A percentile compares a stretch with the other conserved stretches of the same genome.
Evolutionary conservation across 495 filamentous ascomycete genomes (phyloP).

Genomic region (Glonium stellatum): DNA sequence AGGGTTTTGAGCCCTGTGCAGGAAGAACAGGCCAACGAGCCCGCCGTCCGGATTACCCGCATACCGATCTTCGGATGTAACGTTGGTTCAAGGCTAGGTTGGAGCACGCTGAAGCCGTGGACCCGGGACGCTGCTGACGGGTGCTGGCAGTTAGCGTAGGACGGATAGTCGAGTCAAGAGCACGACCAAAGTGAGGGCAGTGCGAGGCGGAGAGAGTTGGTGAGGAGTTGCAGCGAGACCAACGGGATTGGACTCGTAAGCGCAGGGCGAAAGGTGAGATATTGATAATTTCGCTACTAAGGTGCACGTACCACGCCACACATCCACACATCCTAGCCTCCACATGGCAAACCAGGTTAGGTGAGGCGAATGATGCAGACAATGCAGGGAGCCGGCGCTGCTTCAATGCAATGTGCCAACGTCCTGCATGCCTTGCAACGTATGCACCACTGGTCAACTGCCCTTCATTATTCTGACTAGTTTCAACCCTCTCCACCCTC

Average conservation of each 20-base stretch:
- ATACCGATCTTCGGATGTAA: not conserved
- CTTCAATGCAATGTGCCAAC: not conserved
- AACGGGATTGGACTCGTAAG: too few relatives aligned
- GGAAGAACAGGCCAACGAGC: not conserved
- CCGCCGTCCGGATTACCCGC: not conserved
- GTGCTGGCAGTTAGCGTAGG: not conserved
- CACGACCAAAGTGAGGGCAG: not conserved
- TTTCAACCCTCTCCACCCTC: slow-evolving; percentile 3
- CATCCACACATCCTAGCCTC: slow-evolving; percentile 10
- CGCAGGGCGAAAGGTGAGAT: not conserved
- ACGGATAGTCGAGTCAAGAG: not conserved
- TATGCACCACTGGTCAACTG: not conserved
- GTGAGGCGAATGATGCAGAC: not conserved
- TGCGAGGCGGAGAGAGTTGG: not conserved
- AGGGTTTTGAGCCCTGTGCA: not conserved
- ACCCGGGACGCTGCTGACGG: not conserved
- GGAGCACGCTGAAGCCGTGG: not conserved
- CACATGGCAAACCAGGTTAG: slow-evolving; percentile 24
- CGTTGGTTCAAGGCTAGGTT: not conserved
- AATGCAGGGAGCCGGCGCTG: not conserved
- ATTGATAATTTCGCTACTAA: slow-evolving; percentile 24
- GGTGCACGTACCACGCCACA: not conserved
- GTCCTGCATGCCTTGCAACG: not conserved
- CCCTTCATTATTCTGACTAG: not conserved
- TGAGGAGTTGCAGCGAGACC: not conserved